Evolutionary conservation across 2,329 filamentous ascomycete species (phyloP).

Genomic region (Golovinomyces cichoracearum): DNA sequence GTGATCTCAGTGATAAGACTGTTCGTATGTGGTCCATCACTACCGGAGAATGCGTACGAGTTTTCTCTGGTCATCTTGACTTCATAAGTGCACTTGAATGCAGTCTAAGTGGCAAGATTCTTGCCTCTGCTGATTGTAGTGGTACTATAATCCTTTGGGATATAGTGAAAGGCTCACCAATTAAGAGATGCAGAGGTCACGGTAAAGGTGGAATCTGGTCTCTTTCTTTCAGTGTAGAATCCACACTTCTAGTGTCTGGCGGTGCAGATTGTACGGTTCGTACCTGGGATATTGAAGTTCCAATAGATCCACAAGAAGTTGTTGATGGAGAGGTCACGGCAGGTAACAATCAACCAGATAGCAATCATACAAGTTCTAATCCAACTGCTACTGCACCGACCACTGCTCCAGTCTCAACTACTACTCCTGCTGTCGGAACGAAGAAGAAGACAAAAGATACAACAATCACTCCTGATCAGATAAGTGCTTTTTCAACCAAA

Average conservation of each 20-base stretch:
- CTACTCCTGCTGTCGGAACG: constrained; percentile 12
- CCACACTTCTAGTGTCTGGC: constrained; percentile 66
- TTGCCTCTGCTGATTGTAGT: constrained; percentile 72
- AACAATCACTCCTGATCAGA: constrained; percentile 74
- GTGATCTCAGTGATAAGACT: constrained; percentile 60
- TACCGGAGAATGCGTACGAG: constrained; percentile 62
- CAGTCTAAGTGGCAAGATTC: constrained; percentile 60
- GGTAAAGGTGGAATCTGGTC: constrained; percentile 85
- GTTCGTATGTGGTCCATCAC: constrained; percentile 94
- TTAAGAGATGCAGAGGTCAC: constrained; percentile 85
- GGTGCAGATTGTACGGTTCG: constrained; percentile 82
- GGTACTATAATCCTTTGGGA: constrained; percentile 93
- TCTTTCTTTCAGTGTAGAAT: constrained; percentile 79
- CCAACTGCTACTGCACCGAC: background rate
- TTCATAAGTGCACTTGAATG: constrained; percentile 68
- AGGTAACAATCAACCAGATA: constrained; percentile 23
- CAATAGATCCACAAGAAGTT: constrained; percentile 37
- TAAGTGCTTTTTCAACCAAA: constrained; percentile 85
- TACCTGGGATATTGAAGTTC: constrained; percentile 38
- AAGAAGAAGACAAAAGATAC: constrained; percentile 78
- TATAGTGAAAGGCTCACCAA: constrained; percentile 54
- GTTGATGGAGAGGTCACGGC: constrained; percentile 18
- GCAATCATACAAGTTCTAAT: constrained; percentile 20
- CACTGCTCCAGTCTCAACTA: constrained; percentile 4
- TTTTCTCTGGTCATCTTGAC: constrained; percentile 78